Base-by-base conservation (phyloP, 306 rosid species). In the Vigna radiata region DNA sequence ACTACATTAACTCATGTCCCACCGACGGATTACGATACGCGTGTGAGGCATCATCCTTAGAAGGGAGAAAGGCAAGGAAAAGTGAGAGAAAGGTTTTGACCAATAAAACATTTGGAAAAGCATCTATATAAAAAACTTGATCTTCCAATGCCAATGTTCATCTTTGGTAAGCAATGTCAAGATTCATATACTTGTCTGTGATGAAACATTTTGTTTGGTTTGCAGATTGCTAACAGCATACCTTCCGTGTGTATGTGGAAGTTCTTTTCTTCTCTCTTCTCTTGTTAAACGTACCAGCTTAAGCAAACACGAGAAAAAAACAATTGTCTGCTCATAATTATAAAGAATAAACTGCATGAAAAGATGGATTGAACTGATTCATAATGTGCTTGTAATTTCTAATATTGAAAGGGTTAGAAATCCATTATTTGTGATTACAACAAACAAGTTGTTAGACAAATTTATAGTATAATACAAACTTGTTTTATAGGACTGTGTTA, bases 191-290 rank as follows among this genome's bases (percentile, higher is more conserved):
- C 47, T 70, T 59, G 37, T 79, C 41, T 61, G 37, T 50, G 36
- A 25, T 39, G 48, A 76, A 25, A 81, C 70, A 54, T 76, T 69
- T 59, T 37, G 8, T 68, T 54, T 68, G 58, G 48, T 52, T 78
- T 53, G 73, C 63, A 83, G 62, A 74, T 29, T 81, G 23, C 12
- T 53, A 23, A 83, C 68, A 62, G 59, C 83, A 63, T 49, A 39
- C 74, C 58, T 79, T 69, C 47, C 75, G 19, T 61, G 79, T 52
- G 21, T 50, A 13, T n/a, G 25, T 37, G 9, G 60, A 73, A 47
- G 78, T 70, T 75, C 53, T 65, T 75, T 79, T 68, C 78, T 69
- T 75, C 70, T 49, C 8, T 64, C 54, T 0, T 29, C 81, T 75
- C 17, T 75, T 75, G 33, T 29, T 29, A 52, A 69, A 68, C 75